Conservation (phyloP, 129 eudicot species). For the Deinandra increscens region DNA sequence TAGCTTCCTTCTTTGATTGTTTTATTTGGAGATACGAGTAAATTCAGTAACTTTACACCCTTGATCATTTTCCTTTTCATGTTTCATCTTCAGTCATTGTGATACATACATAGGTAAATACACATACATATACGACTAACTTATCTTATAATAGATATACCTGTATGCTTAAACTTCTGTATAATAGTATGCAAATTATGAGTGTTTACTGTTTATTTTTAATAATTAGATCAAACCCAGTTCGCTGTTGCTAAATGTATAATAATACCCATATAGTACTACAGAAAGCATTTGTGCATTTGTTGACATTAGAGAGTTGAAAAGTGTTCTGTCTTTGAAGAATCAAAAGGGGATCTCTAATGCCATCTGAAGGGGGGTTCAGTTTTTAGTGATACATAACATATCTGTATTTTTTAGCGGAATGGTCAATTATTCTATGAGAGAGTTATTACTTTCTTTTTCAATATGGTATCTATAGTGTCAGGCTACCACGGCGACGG, state of each 20-base stretch:
- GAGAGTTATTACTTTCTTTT: background rate
- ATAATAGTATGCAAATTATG: background rate
- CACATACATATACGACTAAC: background rate
- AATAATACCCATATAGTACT: background rate
- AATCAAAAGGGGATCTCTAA: background rate
- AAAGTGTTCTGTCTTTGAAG: background rate
- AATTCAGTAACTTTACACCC: background rate
- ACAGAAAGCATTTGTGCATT: background rate
- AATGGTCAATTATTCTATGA: background rate
- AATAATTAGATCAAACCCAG: background rate
- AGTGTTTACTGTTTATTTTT: background rate
- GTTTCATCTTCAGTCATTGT: conserved; percentile 6
- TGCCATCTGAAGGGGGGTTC: background rate
- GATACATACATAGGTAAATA: no score
- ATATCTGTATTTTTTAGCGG: background rate
- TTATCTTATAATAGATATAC: background rate
- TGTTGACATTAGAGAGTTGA: background rate
- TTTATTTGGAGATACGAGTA: background rate
- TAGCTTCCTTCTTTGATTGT: background rate
- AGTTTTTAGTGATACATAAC: no score
- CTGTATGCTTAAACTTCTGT: background rate
- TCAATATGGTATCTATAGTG: background rate
- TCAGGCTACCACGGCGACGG: no score
- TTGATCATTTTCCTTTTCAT: background rate
- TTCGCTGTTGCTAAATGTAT: background rate